Percentiles rank a stretch among this genome's conserved stretches.
These are phyloP conservation scores for Cephalotrichum gorgonifer DNA, from an alignment of 2,329 filamentous ascomycete genomes.

Conservation along the genomic window DNA sequence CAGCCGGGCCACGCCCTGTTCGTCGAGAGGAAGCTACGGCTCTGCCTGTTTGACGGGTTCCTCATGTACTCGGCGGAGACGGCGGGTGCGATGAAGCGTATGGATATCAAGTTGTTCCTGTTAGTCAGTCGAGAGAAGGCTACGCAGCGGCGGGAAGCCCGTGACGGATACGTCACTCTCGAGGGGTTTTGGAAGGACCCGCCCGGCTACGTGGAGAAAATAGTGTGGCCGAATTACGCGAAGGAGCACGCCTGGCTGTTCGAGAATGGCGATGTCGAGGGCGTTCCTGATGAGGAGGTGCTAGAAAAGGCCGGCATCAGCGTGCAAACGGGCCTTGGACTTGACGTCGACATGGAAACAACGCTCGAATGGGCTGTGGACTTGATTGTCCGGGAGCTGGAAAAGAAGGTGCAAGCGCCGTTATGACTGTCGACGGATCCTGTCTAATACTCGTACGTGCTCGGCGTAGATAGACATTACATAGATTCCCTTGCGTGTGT, in stretches of 20 bases:
- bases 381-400: conserved; percentile 40
- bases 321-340: conserved; percentile 33
- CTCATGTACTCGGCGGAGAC: conserved; percentile 59
- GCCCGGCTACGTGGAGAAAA: conserved; percentile 82
- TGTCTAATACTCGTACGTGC: no score
- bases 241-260: conserved; percentile 76
- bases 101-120: conserved; percentile 74
- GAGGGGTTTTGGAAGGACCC: conserved; percentile 95
- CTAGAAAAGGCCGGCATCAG: conserved; percentile 32
- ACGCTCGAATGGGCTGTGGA: conserved; percentile 61
- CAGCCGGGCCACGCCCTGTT: conserved; percentile 31
- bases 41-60: conserved; percentile 83
- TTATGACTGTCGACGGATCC: not conserved
- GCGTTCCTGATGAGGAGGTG: conserved; percentile 34
- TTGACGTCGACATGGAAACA: conserved; percentile 49
- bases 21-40: conserved; percentile 20
- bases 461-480: not conserved
- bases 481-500: not conserved
- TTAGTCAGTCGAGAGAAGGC: conserved; percentile 55
- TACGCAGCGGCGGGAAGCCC: conserved; percentile 54
- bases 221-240: conserved; percentile 95
- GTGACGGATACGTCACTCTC: conserved; percentile 68
- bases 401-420: conserved; percentile 8
- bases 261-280: conserved; percentile 55
- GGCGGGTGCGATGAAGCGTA: conserved; percentile 43